Evolutionary conservation across 352 stramenopile genomes (phyloP).

Genomic region (Plasmopara viticola): DNA sequence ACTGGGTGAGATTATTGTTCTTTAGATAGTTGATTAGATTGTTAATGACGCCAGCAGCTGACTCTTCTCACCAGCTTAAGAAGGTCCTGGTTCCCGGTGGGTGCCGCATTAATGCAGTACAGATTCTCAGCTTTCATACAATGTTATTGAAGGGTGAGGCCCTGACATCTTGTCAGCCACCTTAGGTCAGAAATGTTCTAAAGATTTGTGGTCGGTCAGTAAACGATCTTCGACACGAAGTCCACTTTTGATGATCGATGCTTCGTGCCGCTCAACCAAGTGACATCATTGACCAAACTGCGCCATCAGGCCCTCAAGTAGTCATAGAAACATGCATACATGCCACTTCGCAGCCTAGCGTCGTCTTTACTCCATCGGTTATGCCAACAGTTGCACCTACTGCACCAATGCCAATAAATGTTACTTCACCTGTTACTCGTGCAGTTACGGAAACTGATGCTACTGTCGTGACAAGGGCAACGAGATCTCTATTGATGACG

Average conservation of each 20-base stretch:
- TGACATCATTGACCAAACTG: neutral
- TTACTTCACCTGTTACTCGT: neutral
- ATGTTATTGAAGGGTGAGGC: too few species aligned
- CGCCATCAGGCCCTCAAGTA: neutral
- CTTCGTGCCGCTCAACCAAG: neutral
- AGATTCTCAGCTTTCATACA: too few species aligned
- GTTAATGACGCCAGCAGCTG: too few species aligned
- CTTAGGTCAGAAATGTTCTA: too few species aligned
- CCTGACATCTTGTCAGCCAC: too few species aligned
- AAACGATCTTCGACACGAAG: neutral
- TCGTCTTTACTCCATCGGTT: neutral
- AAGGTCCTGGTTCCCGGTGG: too few species aligned
- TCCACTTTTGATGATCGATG: neutral
- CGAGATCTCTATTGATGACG: slow-evolving; percentile 12
- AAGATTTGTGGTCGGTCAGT: too few species aligned
- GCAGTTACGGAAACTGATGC: neutral
- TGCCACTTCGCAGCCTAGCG: neutral
- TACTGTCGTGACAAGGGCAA: slow-evolving; percentile 3
- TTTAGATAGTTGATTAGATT: too few species aligned
- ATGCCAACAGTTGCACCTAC: neutral
- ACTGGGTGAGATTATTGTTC: too few species aligned
- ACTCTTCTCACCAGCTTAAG: too few species aligned
- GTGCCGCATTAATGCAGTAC: too few species aligned
- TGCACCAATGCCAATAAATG: neutral
- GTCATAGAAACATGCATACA: neutral